A percentile compares a stretch with the other conserved stretches of the same genome.
These are phyloP conservation scores for Thermothielavioides terrestris DNA, from an alignment of 495 filamentous ascomycete species.

Conservation along the genomic window DNA sequence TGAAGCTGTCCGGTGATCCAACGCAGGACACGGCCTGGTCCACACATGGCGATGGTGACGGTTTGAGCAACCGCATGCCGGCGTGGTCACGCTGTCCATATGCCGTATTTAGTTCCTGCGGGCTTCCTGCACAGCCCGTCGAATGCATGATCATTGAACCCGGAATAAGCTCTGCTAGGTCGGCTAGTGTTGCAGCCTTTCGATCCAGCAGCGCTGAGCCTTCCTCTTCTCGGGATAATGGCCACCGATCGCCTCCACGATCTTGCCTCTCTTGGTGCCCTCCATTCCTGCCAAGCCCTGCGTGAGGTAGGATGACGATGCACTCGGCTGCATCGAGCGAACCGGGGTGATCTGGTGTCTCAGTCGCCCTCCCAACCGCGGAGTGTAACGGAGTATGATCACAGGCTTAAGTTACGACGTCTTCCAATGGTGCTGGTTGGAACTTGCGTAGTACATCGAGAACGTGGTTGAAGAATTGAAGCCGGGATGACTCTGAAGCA, in stretches of 20 bases:
- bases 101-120: background rate
- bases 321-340: background rate
- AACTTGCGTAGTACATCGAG: too few species aligned
- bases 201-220: background rate
- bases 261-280: background rate
- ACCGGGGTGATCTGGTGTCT: background rate
- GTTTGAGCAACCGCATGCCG: background rate
- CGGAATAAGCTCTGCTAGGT: background rate
- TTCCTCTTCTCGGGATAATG: background rate
- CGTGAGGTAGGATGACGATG: background rate
- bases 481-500: too few species aligned
- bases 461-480: too few species aligned
- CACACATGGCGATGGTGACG: background rate
- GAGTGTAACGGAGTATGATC: too few species aligned
- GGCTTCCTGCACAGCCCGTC: background rate
- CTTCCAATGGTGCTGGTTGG: too few species aligned
- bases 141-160: conserved; percentile 4
- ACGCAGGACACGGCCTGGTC: background rate
- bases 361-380: too few species aligned
- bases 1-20: too few species aligned
- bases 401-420: too few species aligned
- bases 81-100: conserved; percentile 1
- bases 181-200: background rate
- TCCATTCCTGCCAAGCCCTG: background rate
- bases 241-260: background rate